Conservation (phyloP, 306 rosid genomes). For the Delonix regia region DNA sequence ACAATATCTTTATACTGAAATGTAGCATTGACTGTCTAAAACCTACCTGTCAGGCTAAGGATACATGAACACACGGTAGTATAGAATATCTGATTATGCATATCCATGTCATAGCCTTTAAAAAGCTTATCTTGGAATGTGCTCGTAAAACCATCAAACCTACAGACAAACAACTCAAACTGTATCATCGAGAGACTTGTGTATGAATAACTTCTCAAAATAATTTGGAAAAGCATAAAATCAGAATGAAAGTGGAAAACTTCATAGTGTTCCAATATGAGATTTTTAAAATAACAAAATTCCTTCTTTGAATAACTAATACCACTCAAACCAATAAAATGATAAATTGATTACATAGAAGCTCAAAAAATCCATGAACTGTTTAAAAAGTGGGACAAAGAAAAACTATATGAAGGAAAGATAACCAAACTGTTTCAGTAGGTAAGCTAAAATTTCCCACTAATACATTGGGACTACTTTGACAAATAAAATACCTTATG, state of each 20-base stretch:
- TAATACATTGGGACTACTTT: conserved; percentile 22
- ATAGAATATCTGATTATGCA: conserved; percentile 95
- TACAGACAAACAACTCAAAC: conserved; percentile 12
- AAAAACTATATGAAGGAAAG: conserved; percentile 21
- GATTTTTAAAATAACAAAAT: conserved; percentile 4
- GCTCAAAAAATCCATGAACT: conserved; percentile 14
- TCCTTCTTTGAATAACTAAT: conserved; percentile 2
- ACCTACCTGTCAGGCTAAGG: conserved; percentile 83
- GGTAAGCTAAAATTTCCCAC: background rate
- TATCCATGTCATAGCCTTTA: conserved; percentile 95
- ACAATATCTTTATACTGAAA: conserved; percentile 15
- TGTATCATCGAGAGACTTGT: conserved; percentile 13
- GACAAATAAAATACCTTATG: conserved; percentile 12
- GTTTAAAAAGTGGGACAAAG: conserved; percentile 9
- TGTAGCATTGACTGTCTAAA: conserved; percentile 23
- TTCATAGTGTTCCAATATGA: conserved; percentile 7
- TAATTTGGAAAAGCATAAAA: background rate
- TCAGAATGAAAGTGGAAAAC: background rate
- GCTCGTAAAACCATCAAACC: conserved; percentile 93
- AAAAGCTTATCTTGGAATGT: conserved; percentile 94
- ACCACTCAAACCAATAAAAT: conserved; percentile 30
- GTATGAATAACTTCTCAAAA: conserved; percentile 16
- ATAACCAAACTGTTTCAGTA: background rate
- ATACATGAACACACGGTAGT: conserved; percentile 85
- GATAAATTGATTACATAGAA: conserved; percentile 13